Evolutionary conservation across 139 green algal genomes (phyloP).

Genomic region (Chlamydomonas sphaeroides): DNA sequence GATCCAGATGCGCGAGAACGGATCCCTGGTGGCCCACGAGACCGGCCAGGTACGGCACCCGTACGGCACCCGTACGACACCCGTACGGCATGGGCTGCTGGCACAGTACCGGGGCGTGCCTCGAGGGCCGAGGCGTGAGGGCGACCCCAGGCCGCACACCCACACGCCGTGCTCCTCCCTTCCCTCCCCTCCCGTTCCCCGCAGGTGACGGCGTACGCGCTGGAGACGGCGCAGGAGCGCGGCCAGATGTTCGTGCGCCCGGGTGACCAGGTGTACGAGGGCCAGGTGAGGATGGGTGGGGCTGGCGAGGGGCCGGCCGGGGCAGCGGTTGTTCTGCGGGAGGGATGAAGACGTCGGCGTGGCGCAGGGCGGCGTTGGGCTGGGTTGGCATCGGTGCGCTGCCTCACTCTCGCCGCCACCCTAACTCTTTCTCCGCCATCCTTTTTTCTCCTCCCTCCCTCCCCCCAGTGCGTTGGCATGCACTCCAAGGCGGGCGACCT

Average conservation of each 20-base stretch:
- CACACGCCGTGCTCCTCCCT: not conserved
- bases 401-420: too few species aligned
- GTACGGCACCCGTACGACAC: too few species aligned
- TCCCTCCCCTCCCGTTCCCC: not conserved
- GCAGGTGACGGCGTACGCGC: conserved; percentile 85
- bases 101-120: too few species aligned
- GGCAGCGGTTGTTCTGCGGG: too few species aligned
- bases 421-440: not conserved
- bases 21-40: conserved; percentile 90
- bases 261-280: conserved; percentile 93
- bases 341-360: too few species aligned
- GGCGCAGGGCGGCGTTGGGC: too few species aligned
- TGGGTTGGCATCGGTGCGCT: too few species aligned
- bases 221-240: conserved; percentile 91
- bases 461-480: conserved; percentile 85
- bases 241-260: conserved; percentile 90
- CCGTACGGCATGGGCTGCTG: too few species aligned
- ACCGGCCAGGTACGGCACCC: conserved; percentile 85
- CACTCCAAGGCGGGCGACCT: conserved; percentile 95
- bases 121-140: too few species aligned
- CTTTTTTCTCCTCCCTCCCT: not conserved
- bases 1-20: conserved; percentile 90
- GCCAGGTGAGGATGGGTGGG: too few species aligned
- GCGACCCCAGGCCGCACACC: not conserved
- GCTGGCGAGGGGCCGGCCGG: too few species aligned